These are phyloP conservation scores for Poterioochromonas sp. DNA, from an alignment of 352 stramenopile genomes.

Conservation along the genomic window DNA sequence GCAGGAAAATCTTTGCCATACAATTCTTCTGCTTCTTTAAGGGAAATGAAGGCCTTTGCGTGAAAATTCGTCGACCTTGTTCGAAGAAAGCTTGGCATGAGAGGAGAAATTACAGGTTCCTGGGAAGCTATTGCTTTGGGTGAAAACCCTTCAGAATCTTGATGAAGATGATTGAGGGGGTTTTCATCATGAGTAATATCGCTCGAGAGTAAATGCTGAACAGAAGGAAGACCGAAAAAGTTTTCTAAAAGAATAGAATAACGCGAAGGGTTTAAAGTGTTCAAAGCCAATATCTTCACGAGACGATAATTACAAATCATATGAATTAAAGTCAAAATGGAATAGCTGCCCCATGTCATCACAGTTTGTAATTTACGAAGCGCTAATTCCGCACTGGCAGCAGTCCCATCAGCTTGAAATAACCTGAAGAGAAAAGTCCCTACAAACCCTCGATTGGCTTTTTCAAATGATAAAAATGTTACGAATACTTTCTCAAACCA, in stretches of 20 bases:
- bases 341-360: slow-evolving; percentile 33
- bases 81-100: background rate
- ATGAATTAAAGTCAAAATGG: slow-evolving; percentile 28
- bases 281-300: slow-evolving; percentile 40
- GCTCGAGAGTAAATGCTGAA: background rate
- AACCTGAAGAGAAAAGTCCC: too few species aligned
- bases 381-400: too few species aligned
- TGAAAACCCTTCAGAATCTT: background rate
- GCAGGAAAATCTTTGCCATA: background rate
- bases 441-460: background rate
- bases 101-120: background rate
- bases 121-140: background rate
- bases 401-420: too few species aligned
- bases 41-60: background rate
- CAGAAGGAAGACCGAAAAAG: background rate
- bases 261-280: slow-evolving; percentile 36
- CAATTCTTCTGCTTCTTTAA: background rate
- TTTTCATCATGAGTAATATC: background rate
- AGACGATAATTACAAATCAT: slow-evolving; percentile 40
- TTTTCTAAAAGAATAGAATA: slow-evolving; percentile 30
- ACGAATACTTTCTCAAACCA: too few species aligned
- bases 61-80: background rate
- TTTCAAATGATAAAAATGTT: slow-evolving; percentile 44
- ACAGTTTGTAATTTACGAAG: too few species aligned
- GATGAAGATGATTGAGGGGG: background rate